phyloP scores from a whole-genome alignment of 192 early-diverging fungal species.

The Mycoemilia scoparia region DNA sequence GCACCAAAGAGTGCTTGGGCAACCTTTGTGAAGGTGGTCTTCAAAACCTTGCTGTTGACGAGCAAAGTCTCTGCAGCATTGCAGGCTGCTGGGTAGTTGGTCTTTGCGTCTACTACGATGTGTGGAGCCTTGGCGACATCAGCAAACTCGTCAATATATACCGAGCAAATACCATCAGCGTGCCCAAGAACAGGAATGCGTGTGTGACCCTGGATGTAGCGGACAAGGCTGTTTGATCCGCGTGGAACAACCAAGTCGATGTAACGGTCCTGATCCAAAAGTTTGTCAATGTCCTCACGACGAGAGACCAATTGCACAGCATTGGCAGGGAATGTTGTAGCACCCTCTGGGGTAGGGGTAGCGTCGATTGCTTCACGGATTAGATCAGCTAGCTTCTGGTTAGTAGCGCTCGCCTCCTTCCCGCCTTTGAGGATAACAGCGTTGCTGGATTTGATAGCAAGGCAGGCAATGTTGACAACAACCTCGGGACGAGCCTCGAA shows the following conservation, averaged over 20 bases:
- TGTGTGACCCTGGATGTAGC: constrained; percentile 79
- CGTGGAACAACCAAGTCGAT: constrained; percentile 94
- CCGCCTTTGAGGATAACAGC: constrained; percentile 97
- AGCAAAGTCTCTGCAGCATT: constrained; percentile 87
- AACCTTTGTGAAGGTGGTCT: constrained; percentile 30
- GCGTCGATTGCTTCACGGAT: constrained; percentile 63
- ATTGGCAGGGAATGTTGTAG: constrained; percentile 35
- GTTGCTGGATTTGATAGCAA: constrained; percentile 93
- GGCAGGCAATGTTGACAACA: constrained; percentile 86
- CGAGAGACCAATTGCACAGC: constrained; percentile 79
- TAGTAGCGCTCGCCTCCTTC: constrained; percentile 72
- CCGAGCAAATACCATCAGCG: constrained; percentile 92
- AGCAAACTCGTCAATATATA: constrained; percentile 69
- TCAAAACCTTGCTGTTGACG: constrained; percentile 41
- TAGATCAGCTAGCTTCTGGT: constrained; percentile 50
- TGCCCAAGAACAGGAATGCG: constrained; percentile 99
- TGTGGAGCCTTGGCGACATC: constrained; percentile 58
- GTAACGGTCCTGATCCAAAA: constrained; percentile 76
- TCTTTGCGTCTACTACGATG: constrained; percentile 85
- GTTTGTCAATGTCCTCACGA: constrained; percentile 67
- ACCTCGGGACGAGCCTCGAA: constrained; percentile 99
- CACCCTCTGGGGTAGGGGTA: constrained; percentile 9
- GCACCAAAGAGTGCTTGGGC: constrained; percentile 36
- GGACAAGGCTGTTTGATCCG: constrained; percentile 80
- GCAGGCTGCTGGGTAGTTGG: constrained; percentile 88